A percentile compares a stretch with the other conserved stretches of the same genome.
Conservation (phyloP, 371 early-diverging fungal species). For the Mucor saturninus region DNA sequence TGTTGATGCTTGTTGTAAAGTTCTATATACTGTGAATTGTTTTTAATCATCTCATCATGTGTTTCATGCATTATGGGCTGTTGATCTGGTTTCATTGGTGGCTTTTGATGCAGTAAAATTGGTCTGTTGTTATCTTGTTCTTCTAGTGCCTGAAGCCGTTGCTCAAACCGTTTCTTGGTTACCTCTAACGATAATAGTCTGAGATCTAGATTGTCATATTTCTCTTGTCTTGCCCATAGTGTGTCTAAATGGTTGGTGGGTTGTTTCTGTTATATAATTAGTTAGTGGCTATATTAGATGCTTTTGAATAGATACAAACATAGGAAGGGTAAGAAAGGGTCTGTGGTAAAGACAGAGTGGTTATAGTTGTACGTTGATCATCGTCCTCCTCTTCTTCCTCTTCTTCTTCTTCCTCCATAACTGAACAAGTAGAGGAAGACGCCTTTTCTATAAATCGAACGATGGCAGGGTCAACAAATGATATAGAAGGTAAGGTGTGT, state of each 20-base stretch:
- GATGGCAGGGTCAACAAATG: conserved; percentile 41
- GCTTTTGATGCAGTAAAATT: conserved; percentile 1
- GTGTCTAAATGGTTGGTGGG: conserved; percentile 1
- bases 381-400: neutral
- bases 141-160: conserved; percentile 21
- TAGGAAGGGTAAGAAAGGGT: neutral
- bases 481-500: conserved; percentile 29
- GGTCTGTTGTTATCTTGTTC: neutral
- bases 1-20: neutral
- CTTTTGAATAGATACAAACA: neutral
- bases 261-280: neutral
- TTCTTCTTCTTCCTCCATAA: conserved; percentile 1
- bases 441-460: conserved; percentile 29
- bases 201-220: conserved; percentile 10
- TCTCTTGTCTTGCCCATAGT: conserved; percentile 22
- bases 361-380: conserved; percentile 6
- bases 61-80: neutral
- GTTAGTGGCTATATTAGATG: neutral
- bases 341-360: conserved; percentile 2
- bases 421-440: neutral
- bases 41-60: neutral
- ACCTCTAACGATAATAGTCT: conserved; percentile 20
- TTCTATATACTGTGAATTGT: neutral
- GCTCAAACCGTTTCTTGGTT: conserved; percentile 22
- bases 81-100: conserved; percentile 28